phyloP scores from a whole-genome alignment of 768 basidiomycete genomes.

The Gymnopilus dilepis region DNA sequence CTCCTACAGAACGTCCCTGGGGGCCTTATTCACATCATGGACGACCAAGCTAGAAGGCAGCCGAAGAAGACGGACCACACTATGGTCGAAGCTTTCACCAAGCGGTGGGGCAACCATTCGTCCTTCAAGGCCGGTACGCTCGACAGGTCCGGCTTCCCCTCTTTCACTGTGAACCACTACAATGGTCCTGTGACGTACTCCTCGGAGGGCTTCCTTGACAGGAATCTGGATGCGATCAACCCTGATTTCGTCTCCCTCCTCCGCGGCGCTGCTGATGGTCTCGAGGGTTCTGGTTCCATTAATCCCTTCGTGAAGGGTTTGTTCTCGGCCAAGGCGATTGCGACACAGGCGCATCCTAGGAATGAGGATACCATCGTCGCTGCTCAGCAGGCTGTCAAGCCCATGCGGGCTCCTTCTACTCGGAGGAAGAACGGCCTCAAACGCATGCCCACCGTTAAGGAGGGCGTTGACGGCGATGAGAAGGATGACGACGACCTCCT shows the following conservation, averaged over 20 bases:
- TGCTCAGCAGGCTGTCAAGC: conserved; percentile 92
- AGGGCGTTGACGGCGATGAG: conserved; percentile 51
- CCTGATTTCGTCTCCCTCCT: conserved; percentile 93
- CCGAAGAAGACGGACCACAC: conserved; percentile 92
- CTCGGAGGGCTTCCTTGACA: conserved; percentile 86
- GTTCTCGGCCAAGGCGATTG: conserved; percentile 88
- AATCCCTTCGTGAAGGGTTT: conserved; percentile 93
- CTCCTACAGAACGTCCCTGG: conserved; percentile 87
- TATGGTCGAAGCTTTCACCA: conserved; percentile 93
- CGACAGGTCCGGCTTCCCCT: conserved; percentile 79
- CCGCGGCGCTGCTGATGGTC: conserved; percentile 65
- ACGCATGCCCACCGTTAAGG: conserved; percentile 59
- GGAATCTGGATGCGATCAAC: conserved; percentile 88
- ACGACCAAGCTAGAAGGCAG: conserved; percentile 87
- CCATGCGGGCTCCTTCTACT: conserved; percentile 92
- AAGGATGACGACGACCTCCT: conserved; percentile 57
- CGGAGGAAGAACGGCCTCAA: conserved; percentile 78
- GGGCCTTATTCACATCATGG: conserved; percentile 96
- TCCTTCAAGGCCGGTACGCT: conserved; percentile 84
- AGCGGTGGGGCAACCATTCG: conserved; percentile 93
- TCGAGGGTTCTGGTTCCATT: conserved; percentile 77
- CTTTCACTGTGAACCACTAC: conserved; percentile 92
- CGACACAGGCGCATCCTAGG: conserved; percentile 89
- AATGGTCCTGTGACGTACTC: conserved; percentile 93
- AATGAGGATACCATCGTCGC: conserved; percentile 96